A percentile compares a stretch with the other conserved stretches of the same genome.
phyloP scores from a whole-genome alignment of 495 filamentous ascomycete genomes.

The Daldinia grandis region DNA sequence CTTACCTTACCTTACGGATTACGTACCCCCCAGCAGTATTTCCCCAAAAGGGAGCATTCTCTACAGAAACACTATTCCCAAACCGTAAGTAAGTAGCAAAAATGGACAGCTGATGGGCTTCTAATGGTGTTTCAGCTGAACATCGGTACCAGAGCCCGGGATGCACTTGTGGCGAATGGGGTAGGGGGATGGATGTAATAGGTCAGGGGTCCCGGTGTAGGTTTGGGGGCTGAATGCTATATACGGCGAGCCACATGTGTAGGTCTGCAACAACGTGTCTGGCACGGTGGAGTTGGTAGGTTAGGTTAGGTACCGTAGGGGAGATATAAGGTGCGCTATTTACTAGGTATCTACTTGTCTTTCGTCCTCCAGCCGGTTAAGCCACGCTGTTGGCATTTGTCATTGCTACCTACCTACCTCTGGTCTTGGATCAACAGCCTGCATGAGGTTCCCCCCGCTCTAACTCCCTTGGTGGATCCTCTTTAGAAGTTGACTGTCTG shows the following conservation, averaged over 20 bases:
- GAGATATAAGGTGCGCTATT: neutral
- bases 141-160: neutral
- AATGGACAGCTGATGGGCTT: neutral
- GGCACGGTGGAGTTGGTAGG: neutral
- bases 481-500: neutral
- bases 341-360: neutral
- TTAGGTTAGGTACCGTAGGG: neutral
- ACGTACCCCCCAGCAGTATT: neutral
- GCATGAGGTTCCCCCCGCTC: neutral
- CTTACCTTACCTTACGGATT: neutral
- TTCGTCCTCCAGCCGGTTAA: neutral
- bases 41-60: neutral
- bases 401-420: too few species aligned
- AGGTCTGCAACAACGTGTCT: neutral
- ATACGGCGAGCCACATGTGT: neutral
- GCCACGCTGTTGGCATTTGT: neutral
- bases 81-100: neutral
- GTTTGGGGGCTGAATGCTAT: neutral
- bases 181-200: neutral
- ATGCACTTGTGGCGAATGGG: neutral
- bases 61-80: neutral
- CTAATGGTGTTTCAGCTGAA: neutral
- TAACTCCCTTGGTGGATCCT: neutral
- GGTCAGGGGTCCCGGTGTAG: neutral
- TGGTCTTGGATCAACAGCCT: neutral